These are phyloP conservation scores for Postia placenta DNA, from an alignment of 768 basidiomycete genomes.

Conservation along the genomic window DNA sequence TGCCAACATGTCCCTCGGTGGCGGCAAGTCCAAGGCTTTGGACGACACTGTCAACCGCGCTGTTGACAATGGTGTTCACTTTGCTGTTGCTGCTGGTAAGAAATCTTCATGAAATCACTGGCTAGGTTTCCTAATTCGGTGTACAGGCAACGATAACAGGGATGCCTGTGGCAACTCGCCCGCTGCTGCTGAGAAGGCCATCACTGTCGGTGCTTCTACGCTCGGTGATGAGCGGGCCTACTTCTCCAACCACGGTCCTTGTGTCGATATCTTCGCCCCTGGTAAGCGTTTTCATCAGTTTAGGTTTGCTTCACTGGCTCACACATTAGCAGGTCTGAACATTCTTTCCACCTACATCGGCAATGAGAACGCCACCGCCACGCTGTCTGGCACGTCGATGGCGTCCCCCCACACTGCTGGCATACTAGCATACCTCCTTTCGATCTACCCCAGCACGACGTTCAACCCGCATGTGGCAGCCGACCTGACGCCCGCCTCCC, in stretches of 20 bases:
- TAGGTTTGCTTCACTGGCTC: not conserved
- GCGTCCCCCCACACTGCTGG: conserved; percentile 92
- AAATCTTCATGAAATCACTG: conserved; percentile 14
- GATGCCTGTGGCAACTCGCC: conserved; percentile 94
- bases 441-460: conserved; percentile 66
- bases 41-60: conserved; percentile 84
- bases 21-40: conserved; percentile 82
- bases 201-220: conserved; percentile 93
- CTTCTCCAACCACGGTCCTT: conserved; percentile 88
- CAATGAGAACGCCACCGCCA: conserved; percentile 51
- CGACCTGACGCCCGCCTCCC: conserved; percentile 30
- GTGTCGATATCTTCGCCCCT: conserved; percentile 92
- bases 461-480: conserved; percentile 49
- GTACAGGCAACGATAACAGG: conserved; percentile 68
- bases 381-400: conserved; percentile 91
- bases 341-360: conserved; percentile 86
- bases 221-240: conserved; percentile 77
- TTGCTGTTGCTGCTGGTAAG: conserved; percentile 92
- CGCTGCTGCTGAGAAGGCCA: conserved; percentile 79
- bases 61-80: conserved; percentile 81
- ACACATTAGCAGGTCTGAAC: conserved; percentile 52
- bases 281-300: conserved; percentile 34
- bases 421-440: conserved; percentile 86
- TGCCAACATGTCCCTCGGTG: conserved; percentile 96
- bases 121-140: not conserved